Evolutionary conservation across 148 eudicot species (phyloP).

Genomic region (Silene latifolia): DNA sequence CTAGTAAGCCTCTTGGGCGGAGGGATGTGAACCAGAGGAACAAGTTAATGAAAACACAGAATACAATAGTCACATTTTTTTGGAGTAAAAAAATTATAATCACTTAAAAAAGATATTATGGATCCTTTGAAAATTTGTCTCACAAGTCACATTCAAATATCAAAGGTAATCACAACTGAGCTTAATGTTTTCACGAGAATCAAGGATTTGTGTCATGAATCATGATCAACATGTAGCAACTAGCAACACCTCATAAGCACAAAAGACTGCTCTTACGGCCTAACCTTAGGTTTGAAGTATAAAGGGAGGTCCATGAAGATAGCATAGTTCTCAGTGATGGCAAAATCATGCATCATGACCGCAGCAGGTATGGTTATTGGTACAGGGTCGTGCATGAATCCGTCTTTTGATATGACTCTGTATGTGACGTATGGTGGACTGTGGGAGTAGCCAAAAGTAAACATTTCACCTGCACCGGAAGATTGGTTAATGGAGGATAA

Average conservation of each 20-base stretch:
- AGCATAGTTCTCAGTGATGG: conserved; percentile 91
- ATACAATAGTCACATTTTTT: too few species aligned
- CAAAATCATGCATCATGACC: conserved; percentile 98
- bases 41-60: too few species aligned
- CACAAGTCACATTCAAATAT: too few species aligned
- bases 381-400: conserved; percentile 90
- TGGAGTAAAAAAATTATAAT: too few species aligned
- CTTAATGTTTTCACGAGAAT: not conserved
- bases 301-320: conserved; percentile 93
- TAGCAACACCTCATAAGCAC: too few species aligned
- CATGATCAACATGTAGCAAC: too few species aligned
- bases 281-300: conserved; percentile 84
- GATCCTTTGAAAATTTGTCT: too few species aligned
- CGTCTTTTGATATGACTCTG: conserved; percentile 88
- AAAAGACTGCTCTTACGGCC: conserved; percentile 26
- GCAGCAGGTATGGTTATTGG: conserved; percentile 82
- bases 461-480: conserved; percentile 80
- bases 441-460: conserved; percentile 86
- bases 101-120: too few species aligned
- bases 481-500: conserved; percentile 1
- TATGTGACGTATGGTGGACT: conserved; percentile 77
- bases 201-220: not conserved
- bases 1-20: not conserved
- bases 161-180: too few species aligned
- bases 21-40: not conserved